A percentile compares a stretch with the other conserved stretches of the same genome.
These are phyloP conservation scores for Mycena amicta DNA, from an alignment of 768 basidiomycete genomes.

Conservation along the genomic window DNA sequence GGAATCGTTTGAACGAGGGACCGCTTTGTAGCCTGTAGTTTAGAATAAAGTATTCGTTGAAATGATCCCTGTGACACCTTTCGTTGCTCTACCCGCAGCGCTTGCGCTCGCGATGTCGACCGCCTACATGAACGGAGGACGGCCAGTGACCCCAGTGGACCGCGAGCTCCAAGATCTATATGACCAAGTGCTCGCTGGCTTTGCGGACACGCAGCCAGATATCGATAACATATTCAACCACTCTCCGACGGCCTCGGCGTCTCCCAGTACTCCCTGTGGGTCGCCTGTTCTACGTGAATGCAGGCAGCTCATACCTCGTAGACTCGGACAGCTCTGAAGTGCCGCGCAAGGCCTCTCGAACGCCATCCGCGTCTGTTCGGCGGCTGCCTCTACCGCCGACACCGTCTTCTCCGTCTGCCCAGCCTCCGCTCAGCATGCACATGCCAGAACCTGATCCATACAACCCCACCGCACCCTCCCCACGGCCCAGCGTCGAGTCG, in stretches of 20 bases:
- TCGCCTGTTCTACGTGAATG: neutral
- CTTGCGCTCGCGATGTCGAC: constrained; percentile 17
- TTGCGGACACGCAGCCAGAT: constrained; percentile 12
- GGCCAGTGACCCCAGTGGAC: constrained; percentile 19
- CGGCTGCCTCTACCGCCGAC: constrained; percentile 20
- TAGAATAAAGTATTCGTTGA: neutral
- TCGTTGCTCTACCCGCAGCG: neutral
- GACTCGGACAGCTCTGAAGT: neutral
- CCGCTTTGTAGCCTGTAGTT: constrained; percentile 54
- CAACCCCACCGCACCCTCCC: constrained; percentile 12
- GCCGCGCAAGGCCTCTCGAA: constrained; percentile 5
- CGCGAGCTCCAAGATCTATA: constrained; percentile 24
- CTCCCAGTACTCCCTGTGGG: constrained; percentile 18
- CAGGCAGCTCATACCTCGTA: neutral
- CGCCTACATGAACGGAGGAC: constrained; percentile 9
- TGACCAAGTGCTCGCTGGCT: constrained; percentile 25
- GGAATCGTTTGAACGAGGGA: constrained; percentile 97
- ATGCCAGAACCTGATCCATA: constrained; percentile 23
- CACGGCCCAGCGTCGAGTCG: constrained; percentile 21
- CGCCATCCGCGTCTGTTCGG: constrained; percentile 7
- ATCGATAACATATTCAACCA: constrained; percentile 14
- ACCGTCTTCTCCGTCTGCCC: constrained; percentile 16
- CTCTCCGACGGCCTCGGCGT: constrained; percentile 6
- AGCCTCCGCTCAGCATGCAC: constrained; percentile 9
- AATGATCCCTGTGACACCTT: neutral